Base-by-base conservation (phyloP, 2,329 filamentous ascomycete genomes). In the Botrytis elliptica region DNA sequence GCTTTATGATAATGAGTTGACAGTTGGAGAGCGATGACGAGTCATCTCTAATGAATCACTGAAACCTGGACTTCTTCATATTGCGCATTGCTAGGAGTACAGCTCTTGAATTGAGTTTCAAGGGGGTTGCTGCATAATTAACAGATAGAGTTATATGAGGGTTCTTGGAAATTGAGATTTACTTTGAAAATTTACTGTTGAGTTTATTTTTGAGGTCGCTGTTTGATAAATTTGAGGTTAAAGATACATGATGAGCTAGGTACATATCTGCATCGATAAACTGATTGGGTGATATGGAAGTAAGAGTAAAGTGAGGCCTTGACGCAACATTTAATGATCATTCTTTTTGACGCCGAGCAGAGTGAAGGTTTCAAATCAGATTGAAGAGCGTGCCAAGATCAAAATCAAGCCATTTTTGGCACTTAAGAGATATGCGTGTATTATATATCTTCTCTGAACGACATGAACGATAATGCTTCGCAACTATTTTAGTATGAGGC, bases 151-250 rank as follows among this genome's bases (percentile, higher is more conserved):
- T 12, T 25, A 14, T 4, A 12, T 25, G 9, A 52, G 22, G 4
- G 4, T 52, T n/a, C 46, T 12, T 1, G 46, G 12, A 14, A 25
- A n/a, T n/a, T 44, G 4, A 6, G 12, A 52, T n/a, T 20, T 46
- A 46, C 18, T 22, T 14, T 4, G 40, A 25, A 14, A 52, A 52
- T 14, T 44, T 46, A 46, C 18, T 22, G 9, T 46, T 46, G 44
- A 2, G 0, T 14, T 52, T 52, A 14, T 14, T 14, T 0, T 6
- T n/a, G 25, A 25, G 9, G 4, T 14, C n/a, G 22, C 10, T 0
- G 10, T n/a, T 52, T 14, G 22, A 52, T 52, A 25, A 52, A 0
- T n/a, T 52, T 52, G 10, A 52, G 10, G 0, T 14, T 52, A 52
- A n/a, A 12, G 10, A 6, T 25, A 52, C 10, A n/a, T 14, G 10